These are phyloP conservation scores for Piloderma croceum DNA, from an alignment of 768 basidiomycete species.

Conservation along the genomic window DNA sequence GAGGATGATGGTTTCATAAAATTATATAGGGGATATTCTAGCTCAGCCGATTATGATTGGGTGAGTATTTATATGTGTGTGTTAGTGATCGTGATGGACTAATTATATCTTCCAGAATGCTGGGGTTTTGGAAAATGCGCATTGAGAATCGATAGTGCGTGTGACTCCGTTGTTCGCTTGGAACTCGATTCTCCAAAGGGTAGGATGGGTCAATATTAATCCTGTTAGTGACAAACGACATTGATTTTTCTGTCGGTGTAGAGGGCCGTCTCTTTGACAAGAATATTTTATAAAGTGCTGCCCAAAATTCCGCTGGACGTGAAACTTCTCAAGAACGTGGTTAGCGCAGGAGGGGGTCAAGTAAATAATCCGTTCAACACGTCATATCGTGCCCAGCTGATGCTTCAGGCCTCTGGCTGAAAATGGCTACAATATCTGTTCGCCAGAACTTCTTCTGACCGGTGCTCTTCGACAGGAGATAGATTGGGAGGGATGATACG, in stretches of 20 bases:
- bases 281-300: slow-evolving; percentile 70
- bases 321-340: slow-evolving; percentile 62
- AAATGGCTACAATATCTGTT: slow-evolving; percentile 56
- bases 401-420: slow-evolving; percentile 58
- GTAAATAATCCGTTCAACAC: slow-evolving; percentile 61
- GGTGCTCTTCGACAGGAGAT: slow-evolving; percentile 62
- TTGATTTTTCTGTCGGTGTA: slow-evolving; percentile 49
- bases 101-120: too few species aligned
- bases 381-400: slow-evolving; percentile 68
- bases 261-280: slow-evolving; percentile 55
- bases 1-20: too few species aligned
- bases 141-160: too few species aligned
- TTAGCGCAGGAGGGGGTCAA: slow-evolving; percentile 66
- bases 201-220: slow-evolving; percentile 60
- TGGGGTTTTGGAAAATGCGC: too few species aligned
- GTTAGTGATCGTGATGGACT: too few species aligned
- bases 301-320: slow-evolving; percentile 52
- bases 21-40: too few species aligned
- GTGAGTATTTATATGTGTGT: too few species aligned
- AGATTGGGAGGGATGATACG: slow-evolving; percentile 51
- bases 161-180: too few species aligned
- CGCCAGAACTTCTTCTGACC: slow-evolving; percentile 60
- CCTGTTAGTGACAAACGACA: slow-evolving; percentile 56
- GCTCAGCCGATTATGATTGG: too few species aligned
- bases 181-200: too few species aligned